Percentiles rank a stretch among this genome's conserved stretches.
These are phyloP conservation scores for Hortaea sp. DNA, from an alignment of 2,329 filamentous ascomycete species.

Conservation along the genomic window DNA sequence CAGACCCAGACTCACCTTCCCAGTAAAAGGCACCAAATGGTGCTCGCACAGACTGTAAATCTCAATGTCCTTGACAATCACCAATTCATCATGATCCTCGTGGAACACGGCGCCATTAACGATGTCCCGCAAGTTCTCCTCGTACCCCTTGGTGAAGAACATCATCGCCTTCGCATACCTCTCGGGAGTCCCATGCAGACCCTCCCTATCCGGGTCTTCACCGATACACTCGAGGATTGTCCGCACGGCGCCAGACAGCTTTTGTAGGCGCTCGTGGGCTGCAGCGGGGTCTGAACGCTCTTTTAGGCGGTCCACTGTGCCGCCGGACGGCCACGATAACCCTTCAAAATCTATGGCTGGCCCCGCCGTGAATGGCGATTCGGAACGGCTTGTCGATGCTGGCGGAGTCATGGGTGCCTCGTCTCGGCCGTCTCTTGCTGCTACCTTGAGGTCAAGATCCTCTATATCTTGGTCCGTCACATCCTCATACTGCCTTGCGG, in stretches of 20 bases:
- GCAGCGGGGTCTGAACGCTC: conserved; percentile 42
- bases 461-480: conserved; percentile 37
- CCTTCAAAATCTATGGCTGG: conserved; percentile 46
- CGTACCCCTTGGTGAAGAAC: conserved; percentile 93
- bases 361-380: conserved; percentile 42
- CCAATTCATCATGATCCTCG: conserved; percentile 92
- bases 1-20: conserved; percentile 58
- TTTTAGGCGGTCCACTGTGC: conserved; percentile 19
- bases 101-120: conserved; percentile 93
- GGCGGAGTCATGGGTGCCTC: conserved; percentile 43
- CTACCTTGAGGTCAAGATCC: conserved; percentile 16
- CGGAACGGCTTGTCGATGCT: conserved; percentile 36
- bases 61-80: conserved; percentile 96
- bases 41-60: conserved; percentile 93
- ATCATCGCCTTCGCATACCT: conserved; percentile 93
- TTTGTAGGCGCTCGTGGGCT: conserved; percentile 46
- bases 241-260: conserved; percentile 52
- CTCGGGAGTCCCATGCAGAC: conserved; percentile 58
- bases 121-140: conserved; percentile 83
- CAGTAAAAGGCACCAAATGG: conserved; percentile 90
- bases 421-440: conserved; percentile 43
- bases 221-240: conserved; percentile 58
- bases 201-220: conserved; percentile 55
- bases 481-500: conserved; percentile 22
- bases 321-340: conserved; percentile 44